Percentiles rank a stretch among this genome's conserved stretches.
These are phyloP conservation scores for Alisma plantagoaquatica DNA, from an alignment of 106 monocot species.

Conservation along the genomic window DNA sequence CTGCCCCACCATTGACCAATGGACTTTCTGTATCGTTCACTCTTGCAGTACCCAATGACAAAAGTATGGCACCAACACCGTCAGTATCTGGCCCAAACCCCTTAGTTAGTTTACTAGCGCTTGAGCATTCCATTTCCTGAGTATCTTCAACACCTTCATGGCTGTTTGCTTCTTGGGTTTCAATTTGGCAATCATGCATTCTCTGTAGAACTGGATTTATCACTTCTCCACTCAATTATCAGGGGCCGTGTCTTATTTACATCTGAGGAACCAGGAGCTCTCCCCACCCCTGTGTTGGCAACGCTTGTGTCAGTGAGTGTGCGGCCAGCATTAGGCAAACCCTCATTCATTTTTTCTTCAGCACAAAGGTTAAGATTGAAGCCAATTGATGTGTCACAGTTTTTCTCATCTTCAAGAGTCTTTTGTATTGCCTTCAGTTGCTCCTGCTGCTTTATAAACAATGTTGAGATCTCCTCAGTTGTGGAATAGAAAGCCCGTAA, in stretches of 20 bases:
- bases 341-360: not conserved
- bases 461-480: slow-evolving; percentile 79
- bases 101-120: slow-evolving; percentile 20
- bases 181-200: slow-evolving; percentile 38
- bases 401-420: slow-evolving; percentile 85
- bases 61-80: slow-evolving; percentile 26
- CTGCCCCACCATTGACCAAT: slow-evolving; percentile 9
- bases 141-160: slow-evolving; percentile 37
- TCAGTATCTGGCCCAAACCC: slow-evolving; percentile 41
- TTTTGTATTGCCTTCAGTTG: slow-evolving; percentile 97
- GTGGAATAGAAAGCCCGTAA: slow-evolving; percentile 95
- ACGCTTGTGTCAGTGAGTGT: slow-evolving; percentile 1
- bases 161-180: slow-evolving; percentile 5
- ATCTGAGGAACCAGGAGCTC: slow-evolving; percentile 27
- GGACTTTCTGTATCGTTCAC: slow-evolving; percentile 60
- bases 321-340: not conserved
- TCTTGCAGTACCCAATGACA: slow-evolving; percentile 33
- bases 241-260: slow-evolving; percentile 14
- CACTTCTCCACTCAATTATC: slow-evolving; percentile 4
- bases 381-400: slow-evolving; percentile 40
- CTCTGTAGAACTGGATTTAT: slow-evolving; percentile 32
- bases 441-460: slow-evolving; percentile 90
- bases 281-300: not conserved
- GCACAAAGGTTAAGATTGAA: slow-evolving; percentile 20
- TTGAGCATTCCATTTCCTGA: slow-evolving; percentile 61